A percentile compares a stretch with the other conserved stretches of the same genome.
phyloP scores from a whole-genome alignment of 352 stramenopile genomes.

The Aphanomyces stellatus region DNA sequence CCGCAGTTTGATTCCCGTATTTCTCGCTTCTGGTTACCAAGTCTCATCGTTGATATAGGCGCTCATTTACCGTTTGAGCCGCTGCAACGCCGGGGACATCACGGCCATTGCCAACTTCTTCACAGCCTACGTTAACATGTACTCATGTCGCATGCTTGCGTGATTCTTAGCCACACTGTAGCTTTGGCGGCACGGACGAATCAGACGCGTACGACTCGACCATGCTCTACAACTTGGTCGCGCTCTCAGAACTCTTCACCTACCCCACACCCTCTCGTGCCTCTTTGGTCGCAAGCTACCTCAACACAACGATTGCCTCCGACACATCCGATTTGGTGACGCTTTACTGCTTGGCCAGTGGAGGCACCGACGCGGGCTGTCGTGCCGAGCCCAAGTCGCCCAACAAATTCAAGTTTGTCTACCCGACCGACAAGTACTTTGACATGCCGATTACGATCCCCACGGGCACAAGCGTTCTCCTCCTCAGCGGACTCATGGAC shows the following conservation, averaged over 20 bases:
- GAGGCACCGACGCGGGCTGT: background rate
- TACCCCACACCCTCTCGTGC: conserved; percentile 21
- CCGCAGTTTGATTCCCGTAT: conserved; percentile 29
- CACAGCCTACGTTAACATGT: background rate
- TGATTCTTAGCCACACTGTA: background rate
- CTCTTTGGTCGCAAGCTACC: conserved; percentile 26
- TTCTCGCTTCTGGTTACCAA: background rate
- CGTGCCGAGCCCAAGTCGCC: conserved; percentile 10
- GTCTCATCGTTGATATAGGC: conserved; percentile 3
- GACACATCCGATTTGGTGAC: conserved; percentile 23
- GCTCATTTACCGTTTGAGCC: conserved; percentile 31
- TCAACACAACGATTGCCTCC: conserved; percentile 22
- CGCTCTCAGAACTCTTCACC: conserved; percentile 50
- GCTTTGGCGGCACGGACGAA: background rate
- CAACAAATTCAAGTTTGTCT: conserved; percentile 26
- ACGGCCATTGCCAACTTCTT: conserved; percentile 13
- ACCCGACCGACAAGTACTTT: conserved; percentile 43
- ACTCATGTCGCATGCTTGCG: background rate
- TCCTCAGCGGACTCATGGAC: conserved; percentile 44
- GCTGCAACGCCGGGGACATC: conserved; percentile 27
- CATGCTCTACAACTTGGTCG: conserved; percentile 41
- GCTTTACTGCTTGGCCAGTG: conserved; percentile 43
- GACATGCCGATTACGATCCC: conserved; percentile 35
- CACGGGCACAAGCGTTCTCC: conserved; percentile 30
- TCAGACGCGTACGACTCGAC: conserved; percentile 23